phyloP scores from a whole-genome alignment of 164 flowering plant genomes.

The Nelumbo lutea region DNA sequence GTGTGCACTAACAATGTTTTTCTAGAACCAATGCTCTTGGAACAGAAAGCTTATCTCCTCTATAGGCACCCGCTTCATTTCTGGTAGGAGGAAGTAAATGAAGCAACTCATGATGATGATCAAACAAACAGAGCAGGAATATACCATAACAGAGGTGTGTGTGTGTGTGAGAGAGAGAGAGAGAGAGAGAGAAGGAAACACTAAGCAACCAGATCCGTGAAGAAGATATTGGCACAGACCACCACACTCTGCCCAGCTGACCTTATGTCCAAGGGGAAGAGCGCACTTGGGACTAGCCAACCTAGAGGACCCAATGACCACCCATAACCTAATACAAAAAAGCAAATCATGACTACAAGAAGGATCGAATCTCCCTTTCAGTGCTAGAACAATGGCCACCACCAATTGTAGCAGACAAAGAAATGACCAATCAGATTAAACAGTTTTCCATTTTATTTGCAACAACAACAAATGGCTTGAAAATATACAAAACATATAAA shows the following conservation, averaged over 20 bases:
- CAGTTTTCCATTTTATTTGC: neutral
- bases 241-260: conserved; percentile 92
- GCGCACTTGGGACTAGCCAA: conserved; percentile 92
- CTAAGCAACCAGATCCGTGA: conserved; percentile 81
- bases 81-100: conserved; percentile 79
- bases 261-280: conserved; percentile 84
- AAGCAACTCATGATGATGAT: conserved; percentile 60
- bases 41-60: conserved; percentile 66
- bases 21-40: conserved; percentile 76
- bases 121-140: conserved; percentile 67
- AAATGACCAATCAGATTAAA: neutral
- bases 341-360: conserved; percentile 60
- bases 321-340: conserved; percentile 65
- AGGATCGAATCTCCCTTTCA: conserved; percentile 45
- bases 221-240: conserved; percentile 77
- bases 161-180: conserved; percentile 1
- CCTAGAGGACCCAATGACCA: conserved; percentile 92
- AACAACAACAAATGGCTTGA: neutral
- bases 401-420: conserved; percentile 37
- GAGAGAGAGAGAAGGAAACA: conserved; percentile 74
- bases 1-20: conserved; percentile 21
- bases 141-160: conserved; percentile 57
- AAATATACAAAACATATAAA: neutral
- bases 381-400: conserved; percentile 50
- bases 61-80: conserved; percentile 90